These are phyloP conservation scores for Colletotrichum kahawae DNA, from an alignment of 2,329 filamentous ascomycete species.

Conservation along the genomic window DNA sequence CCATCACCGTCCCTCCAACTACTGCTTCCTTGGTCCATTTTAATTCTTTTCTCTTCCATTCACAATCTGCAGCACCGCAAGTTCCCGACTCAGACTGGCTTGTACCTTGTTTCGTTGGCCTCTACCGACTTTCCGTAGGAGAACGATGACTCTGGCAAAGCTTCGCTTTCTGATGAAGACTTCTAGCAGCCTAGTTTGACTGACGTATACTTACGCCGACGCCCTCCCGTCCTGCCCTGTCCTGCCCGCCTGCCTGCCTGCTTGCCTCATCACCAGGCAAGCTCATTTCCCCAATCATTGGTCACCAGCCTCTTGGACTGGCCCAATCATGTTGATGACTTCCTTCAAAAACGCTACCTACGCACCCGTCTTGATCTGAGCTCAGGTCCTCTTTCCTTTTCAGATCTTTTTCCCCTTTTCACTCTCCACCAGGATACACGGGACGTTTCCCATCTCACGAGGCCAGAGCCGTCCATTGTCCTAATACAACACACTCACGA, in stretches of 20 bases:
- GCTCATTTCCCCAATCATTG: conserved; percentile 42
- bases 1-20: conserved; percentile 23
- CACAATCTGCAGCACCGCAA: conserved; percentile 34
- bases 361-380: conserved; percentile 44
- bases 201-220: conserved; percentile 40
- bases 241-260: conserved; percentile 22
- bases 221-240: conserved; percentile 32
- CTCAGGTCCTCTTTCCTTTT: conserved; percentile 25
- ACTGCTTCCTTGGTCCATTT: conserved; percentile 23
- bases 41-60: conserved; percentile 27
- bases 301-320: conserved; percentile 36
- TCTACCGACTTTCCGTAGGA: conserved; percentile 34
- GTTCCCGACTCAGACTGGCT: conserved; percentile 41
- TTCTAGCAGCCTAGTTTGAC: conserved; percentile 42
- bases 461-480: background rate
- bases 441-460: conserved; percentile 1
- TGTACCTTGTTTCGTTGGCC: conserved; percentile 32
- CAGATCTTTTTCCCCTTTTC: conserved; percentile 36
- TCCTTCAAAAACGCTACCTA: conserved; percentile 43
- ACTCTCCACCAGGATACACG: conserved; percentile 23
- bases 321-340: conserved; percentile 52
- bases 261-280: conserved; percentile 22
- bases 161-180: conserved; percentile 37
- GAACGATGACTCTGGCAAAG: conserved; percentile 43
- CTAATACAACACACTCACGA: background rate